Percentiles rank a stretch among this genome's conserved stretches.
These are phyloP conservation scores for Spiraea crenata DNA, from an alignment of 331 rosid genomes.

Conservation along the genomic window DNA sequence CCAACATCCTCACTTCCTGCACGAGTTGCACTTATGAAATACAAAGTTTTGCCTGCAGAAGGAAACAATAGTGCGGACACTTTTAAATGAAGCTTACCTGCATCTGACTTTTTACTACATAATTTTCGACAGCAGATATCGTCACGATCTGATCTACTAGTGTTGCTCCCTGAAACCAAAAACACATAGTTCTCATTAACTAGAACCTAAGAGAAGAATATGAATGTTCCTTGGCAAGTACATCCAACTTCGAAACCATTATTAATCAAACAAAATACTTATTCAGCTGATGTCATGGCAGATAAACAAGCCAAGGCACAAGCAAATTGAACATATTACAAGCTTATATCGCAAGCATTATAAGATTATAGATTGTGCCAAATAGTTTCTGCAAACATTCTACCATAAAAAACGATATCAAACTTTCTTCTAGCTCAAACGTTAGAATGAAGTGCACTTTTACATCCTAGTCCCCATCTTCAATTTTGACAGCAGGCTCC, in stretches of 20 bases:
- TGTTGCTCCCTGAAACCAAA: constrained; percentile 81
- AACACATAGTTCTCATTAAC: constrained; percentile 20
- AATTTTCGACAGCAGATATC: constrained; percentile 68
- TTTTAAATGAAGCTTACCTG: constrained; percentile 34
- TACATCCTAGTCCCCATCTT: no score
- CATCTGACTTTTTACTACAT: constrained; percentile 51
- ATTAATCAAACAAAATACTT: background rate
- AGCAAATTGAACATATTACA: background rate
- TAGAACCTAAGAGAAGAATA: constrained; percentile 5
- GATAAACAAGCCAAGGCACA: background rate
- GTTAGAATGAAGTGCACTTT: no score
- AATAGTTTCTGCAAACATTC: background rate
- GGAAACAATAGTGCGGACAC: constrained; percentile 9
- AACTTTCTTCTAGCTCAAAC: no score
- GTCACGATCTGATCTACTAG: constrained; percentile 80
- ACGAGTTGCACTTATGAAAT: constrained; percentile 30
- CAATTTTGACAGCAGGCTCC: no score
- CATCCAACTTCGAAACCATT: background rate
- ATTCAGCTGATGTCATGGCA: background rate
- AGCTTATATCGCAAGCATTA: background rate
- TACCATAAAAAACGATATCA: background rate
- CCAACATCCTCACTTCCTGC: constrained; percentile 70
- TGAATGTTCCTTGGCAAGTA: background rate
- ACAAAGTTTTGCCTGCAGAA: constrained; percentile 10
- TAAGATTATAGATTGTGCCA: background rate